These are phyloP conservation scores for Wickerhamiella galacta DNA, from an alignment of 805 yeast species.

Conservation along the genomic window DNA sequence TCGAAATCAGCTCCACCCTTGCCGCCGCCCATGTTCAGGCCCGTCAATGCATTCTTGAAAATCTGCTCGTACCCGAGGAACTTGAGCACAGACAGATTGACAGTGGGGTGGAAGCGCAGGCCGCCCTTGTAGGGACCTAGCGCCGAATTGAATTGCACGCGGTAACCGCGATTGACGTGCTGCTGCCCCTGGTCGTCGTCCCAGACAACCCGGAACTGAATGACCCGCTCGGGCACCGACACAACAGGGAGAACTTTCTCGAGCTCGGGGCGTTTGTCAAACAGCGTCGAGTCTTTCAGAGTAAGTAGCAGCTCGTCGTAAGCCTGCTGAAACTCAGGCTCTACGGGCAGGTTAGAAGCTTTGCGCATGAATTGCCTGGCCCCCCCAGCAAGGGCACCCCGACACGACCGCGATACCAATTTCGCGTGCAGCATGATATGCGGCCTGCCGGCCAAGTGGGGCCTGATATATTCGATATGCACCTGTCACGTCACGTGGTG, in stretches of 20 bases:
- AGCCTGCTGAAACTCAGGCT: conserved; percentile 99
- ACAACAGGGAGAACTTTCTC: conserved; percentile 77
- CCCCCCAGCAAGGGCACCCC: too few relatives aligned
- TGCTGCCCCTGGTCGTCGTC: conserved; percentile 85
- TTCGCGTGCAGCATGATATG: too few relatives aligned
- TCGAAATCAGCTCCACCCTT: conserved; percentile 98
- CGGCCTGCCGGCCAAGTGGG: too few relatives aligned
- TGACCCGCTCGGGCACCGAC: conserved; percentile 87
- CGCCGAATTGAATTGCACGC: conserved; percentile 97
- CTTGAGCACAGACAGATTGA: conserved; percentile 85
- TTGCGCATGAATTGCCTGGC: conserved; percentile 17
- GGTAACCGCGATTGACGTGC: conserved; percentile 92
- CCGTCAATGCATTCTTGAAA: conserved; percentile 95
- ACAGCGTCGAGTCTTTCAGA: conserved; percentile 78
- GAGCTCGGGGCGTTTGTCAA: conserved; percentile 77
- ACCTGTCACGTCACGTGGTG: too few relatives aligned
- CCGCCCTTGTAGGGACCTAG: conserved; percentile 99
- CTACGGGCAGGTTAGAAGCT: conserved; percentile 63
- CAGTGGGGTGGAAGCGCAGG: conserved; percentile 93
- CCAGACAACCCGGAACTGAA: conserved; percentile 96
- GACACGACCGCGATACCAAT: too few relatives aligned
- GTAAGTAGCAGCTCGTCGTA: conserved; percentile 83
- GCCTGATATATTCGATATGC: too few relatives aligned
- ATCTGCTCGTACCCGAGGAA: conserved; percentile 97
- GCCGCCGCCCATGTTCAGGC: conserved; percentile 97